phyloP scores from a whole-genome alignment of 139 green algal species.

The Chlamydomonas incerta region DNA sequence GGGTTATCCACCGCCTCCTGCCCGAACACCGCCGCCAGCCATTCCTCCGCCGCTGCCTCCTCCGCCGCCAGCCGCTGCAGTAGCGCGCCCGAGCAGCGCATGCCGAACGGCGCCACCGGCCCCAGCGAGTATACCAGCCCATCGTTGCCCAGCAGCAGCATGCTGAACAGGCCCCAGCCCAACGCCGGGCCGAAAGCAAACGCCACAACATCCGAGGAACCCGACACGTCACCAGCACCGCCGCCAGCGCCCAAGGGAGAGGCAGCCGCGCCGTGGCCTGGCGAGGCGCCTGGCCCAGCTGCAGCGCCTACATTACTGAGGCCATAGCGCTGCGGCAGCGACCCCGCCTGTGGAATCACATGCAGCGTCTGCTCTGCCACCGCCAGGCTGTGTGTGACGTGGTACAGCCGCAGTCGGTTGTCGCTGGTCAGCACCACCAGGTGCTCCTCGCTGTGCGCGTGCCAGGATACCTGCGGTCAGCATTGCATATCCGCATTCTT shows the following conservation, averaged over 20 bases:
- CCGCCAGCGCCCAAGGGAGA: background rate
- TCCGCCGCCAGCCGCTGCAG: conserved; percentile 37
- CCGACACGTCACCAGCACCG: conserved; percentile 11
- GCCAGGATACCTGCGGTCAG: conserved; percentile 52
- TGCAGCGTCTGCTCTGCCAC: conserved; percentile 56
- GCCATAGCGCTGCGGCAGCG: conserved; percentile 19
- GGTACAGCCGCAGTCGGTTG: conserved; percentile 52
- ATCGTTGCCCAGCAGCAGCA: conserved; percentile 58
- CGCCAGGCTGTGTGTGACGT: conserved; percentile 35
- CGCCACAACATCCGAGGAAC: conserved; percentile 35
- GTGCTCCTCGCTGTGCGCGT: conserved; percentile 57
- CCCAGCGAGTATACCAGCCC: conserved; percentile 64
- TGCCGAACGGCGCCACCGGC: conserved; percentile 69
- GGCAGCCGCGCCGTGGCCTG: background rate
- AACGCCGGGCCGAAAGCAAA: conserved; percentile 64
- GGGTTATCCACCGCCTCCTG: conserved; percentile 1
- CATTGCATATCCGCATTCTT: no score
- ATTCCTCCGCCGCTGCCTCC: background rate
- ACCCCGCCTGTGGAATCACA: background rate
- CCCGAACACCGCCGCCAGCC: conserved; percentile 16
- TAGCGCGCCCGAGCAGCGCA: conserved; percentile 1
- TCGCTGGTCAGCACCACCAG: conserved; percentile 51
- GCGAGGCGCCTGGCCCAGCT: no score
- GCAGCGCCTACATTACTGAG: background rate
- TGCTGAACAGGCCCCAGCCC: conserved; percentile 64